Evolutionary conservation across 805 yeast genomes (phyloP), one percentile per base, ranked within the genome.

Genomic region (Pichia cephalocereana): DNA sequence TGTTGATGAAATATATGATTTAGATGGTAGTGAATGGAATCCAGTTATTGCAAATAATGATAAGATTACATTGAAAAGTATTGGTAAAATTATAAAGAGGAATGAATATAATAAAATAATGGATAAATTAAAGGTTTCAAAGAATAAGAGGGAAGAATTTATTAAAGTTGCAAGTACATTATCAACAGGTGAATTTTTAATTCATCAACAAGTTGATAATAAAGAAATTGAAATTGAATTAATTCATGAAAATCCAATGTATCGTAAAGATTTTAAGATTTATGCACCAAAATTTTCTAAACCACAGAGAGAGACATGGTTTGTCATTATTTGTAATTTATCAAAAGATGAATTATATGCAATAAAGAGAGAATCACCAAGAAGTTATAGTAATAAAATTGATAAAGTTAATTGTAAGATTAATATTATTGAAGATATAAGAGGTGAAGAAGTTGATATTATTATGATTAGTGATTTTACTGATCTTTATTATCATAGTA

Each of bases 231-330:
- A 49, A 0, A 68, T 86, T 19, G 66, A 63, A 19, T 66, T 87
- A 37, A 63, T 61, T 9, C 95, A 85, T 60, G 66, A 69, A n/a
- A 79, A 76, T 46, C 56, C 52, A 26, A 72, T 79, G 4, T 59
- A 68, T 47, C 77, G 75, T 53, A 67, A 70, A 4, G 89, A 83
- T 41, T 85, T 80, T 69, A 77, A 77, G 54, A 76, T 87, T 45
- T 79, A 82, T 58, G 72, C 90, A 49, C 91, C 95, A 3, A 78
- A 77, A 56, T 93, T 86, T 68, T 95, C 96, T 41, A 91, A 93
- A 64, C 71, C 81, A 2, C 99, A 93, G 65, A 82, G 88, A 58
- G 98, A 93, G 62, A 80, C 95, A 0, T 93, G 99, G 98, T 87
- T 91, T 63, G 75, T 82, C 10, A 76, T 91, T 43, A 55, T 82